phyloP scores from a whole-genome alignment of 176 grass and related monocot genomes.

The Panicum miliaceum region DNA sequence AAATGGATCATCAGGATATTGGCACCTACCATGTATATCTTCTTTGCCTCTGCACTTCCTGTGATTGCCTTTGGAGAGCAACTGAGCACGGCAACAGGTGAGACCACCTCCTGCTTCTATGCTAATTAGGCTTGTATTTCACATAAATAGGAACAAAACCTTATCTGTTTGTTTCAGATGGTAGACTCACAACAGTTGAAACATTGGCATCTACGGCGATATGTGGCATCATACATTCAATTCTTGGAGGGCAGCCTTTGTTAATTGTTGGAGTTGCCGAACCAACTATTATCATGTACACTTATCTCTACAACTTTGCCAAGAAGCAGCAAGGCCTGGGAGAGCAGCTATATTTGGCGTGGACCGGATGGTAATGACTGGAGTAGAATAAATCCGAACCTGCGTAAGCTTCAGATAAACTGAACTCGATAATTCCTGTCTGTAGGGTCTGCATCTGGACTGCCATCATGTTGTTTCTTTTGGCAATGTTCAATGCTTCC shows the following conservation, averaged over 20 bases:
- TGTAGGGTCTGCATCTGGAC: constrained; percentile 97
- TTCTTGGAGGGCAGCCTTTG: constrained; percentile 88
- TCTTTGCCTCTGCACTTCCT: constrained; percentile 93
- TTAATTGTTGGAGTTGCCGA: constrained; percentile 94
- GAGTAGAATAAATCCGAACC: constrained; percentile 14
- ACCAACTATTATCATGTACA: constrained; percentile 95
- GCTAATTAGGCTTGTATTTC: neutral
- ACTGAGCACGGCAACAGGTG: constrained; percentile 75
- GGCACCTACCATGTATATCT: constrained; percentile 91
- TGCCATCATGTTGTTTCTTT: constrained; percentile 70
- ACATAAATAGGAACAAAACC: neutral
- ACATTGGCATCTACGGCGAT: constrained; percentile 85
- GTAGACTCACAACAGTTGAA: constrained; percentile 77
- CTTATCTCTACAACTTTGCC: constrained; percentile 86
- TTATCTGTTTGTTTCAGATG: constrained; percentile 52
- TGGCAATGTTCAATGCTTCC: constrained; percentile 87
- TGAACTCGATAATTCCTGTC: constrained; percentile 32
- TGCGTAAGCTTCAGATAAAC: constrained; percentile 6
- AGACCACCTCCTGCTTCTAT: neutral
- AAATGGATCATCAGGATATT: constrained; percentile 69
- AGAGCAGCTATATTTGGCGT: constrained; percentile 76
- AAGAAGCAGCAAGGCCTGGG: constrained; percentile 63
- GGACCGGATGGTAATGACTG: constrained; percentile 82
- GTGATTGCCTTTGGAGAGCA: constrained; percentile 90
- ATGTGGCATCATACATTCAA: constrained; percentile 86